phyloP scores from a whole-genome alignment of 73 alveolate genomes.

The Paraurostyla sp. region DNA sequence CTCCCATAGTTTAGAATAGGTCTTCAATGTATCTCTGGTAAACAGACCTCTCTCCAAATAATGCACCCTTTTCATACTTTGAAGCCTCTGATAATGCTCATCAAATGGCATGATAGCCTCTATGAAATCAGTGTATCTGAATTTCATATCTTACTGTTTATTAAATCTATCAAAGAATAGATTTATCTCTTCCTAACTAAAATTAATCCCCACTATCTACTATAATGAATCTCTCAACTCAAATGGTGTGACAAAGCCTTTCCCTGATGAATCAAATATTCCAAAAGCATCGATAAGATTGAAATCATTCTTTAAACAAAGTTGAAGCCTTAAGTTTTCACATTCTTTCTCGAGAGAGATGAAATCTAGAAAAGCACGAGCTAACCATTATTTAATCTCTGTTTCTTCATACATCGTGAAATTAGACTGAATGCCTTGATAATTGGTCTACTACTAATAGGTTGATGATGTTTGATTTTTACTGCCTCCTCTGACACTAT shows the following conservation, averaged over 20 bases:
- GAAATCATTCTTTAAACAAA: slow-evolving; percentile 82
- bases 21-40: slow-evolving; percentile 6
- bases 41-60: not conserved
- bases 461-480: too few relatives aligned
- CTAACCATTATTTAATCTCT: not conserved
- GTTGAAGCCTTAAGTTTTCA: slow-evolving; percentile 78
- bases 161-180: slow-evolving; percentile 65
- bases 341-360: slow-evolving; percentile 31
- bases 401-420: not conserved
- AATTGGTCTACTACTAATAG: not conserved
- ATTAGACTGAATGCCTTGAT: not conserved
- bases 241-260: slow-evolving; percentile 74
- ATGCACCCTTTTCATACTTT: slow-evolving; percentile 9
- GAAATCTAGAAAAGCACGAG: not conserved
- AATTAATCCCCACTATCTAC: not conserved
- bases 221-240: slow-evolving; percentile 78
- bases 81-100: slow-evolving; percentile 8
- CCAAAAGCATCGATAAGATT: slow-evolving; percentile 90
- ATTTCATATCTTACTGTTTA: slow-evolving; percentile 42
- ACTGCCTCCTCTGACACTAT: slow-evolving; percentile 10
- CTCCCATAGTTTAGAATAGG: not conserved
- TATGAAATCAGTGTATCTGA: slow-evolving; percentile 65
- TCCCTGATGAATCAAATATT: slow-evolving; percentile 80
- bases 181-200: slow-evolving; percentile 55
- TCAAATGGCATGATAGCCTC: slow-evolving; percentile 66